phyloP scores from a whole-genome alignment of 129 eudicot species.

The Silybum marianum region DNA sequence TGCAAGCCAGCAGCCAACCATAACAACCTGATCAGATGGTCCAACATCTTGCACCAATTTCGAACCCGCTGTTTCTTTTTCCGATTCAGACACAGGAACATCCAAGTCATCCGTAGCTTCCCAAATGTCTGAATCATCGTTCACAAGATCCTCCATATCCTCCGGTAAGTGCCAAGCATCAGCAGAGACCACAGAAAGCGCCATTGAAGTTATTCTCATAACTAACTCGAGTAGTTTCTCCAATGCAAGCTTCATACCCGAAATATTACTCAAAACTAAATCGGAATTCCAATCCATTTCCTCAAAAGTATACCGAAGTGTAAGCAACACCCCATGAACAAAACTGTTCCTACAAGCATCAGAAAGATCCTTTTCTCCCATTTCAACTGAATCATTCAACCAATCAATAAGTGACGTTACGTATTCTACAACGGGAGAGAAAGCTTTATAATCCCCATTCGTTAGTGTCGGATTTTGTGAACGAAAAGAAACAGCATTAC shows the following conservation, averaged over 20 bases:
- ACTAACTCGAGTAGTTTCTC: constrained; percentile 80
- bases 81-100: constrained; percentile 27
- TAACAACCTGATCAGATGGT: constrained; percentile 86
- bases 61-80: constrained; percentile 39
- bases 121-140: constrained; percentile 58
- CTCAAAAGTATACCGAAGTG: constrained; percentile 87
- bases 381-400: constrained; percentile 72
- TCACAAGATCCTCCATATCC: constrained; percentile 74
- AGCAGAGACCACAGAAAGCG: constrained; percentile 97
- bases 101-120: constrained; percentile 48
- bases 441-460: constrained; percentile 34
- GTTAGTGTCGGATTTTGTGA: constrained; percentile 28
- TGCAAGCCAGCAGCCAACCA: constrained; percentile 99
- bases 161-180: constrained; percentile 93
- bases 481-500: constrained; percentile 37
- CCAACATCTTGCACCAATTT: constrained; percentile 50
- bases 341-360: constrained; percentile 93
- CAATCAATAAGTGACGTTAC: constrained; percentile 76
- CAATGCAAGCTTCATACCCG: constrained; percentile 65
- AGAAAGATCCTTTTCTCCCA: constrained; percentile 88
- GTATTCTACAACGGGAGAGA: constrained; percentile 60
- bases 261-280: constrained; percentile 38
- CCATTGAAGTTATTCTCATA: constrained; percentile 81
- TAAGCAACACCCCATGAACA: constrained; percentile 92
- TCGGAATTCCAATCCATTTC: constrained; percentile 84